A percentile compares a stretch with the other conserved stretches of the same genome.
These are phyloP conservation scores for Solanum boliviense DNA, from an alignment of 257 asterid species.

Conservation along the genomic window DNA sequence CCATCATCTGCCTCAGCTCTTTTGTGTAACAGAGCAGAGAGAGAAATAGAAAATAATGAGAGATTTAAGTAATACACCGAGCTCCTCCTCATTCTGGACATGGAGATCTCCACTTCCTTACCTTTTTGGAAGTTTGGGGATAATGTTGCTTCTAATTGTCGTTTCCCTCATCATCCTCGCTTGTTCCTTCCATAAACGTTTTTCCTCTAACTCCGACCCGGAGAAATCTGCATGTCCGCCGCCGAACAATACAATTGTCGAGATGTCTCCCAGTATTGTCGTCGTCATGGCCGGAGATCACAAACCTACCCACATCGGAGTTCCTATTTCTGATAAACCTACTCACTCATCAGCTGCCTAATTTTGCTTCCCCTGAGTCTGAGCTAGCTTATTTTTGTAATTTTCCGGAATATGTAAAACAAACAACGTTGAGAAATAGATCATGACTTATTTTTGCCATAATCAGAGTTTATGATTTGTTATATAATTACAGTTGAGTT, in stretches of 20 bases:
- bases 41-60: constrained; percentile 6
- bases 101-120: constrained; percentile 77
- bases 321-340: constrained; percentile 16
- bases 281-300: constrained; percentile 78
- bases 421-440: not conserved
- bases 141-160: constrained; percentile 29
- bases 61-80: not conserved
- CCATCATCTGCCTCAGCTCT: not conserved
- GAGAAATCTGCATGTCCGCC: constrained; percentile 23
- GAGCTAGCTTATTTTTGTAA: not conserved
- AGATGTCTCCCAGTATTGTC: constrained; percentile 38
- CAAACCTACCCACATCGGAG: constrained; percentile 52
- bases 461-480: not conserved
- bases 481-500: not conserved
- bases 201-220: not conserved
- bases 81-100: constrained; percentile 27
- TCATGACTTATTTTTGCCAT: not conserved
- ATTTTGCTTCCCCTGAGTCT: not conserved
- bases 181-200: constrained; percentile 33
- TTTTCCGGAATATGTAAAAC: not conserved
- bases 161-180: constrained; percentile 42
- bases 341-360: not conserved
- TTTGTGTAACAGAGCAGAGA: not conserved
- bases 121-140: constrained; percentile 41
- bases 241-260: not conserved